These are phyloP conservation scores for Nannochloris sp. DNA, from an alignment of 139 green algal genomes.

Conservation along the genomic window DNA sequence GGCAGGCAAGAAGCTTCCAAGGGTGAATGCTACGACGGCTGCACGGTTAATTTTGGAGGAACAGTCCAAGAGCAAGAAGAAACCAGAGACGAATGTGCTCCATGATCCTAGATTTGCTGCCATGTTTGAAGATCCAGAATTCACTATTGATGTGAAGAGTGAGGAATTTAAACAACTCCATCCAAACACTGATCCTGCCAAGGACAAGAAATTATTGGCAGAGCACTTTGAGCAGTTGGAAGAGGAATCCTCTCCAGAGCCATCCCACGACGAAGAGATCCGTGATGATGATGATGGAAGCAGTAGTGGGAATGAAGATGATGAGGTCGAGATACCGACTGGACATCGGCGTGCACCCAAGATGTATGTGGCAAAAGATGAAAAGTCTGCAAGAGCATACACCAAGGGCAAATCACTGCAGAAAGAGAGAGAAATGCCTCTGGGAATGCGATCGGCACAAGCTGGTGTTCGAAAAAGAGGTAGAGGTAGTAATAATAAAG, in stretches of 20 bases:
- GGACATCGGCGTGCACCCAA: constrained; percentile 16
- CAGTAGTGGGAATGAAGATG: constrained; percentile 5
- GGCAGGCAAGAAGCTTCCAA: constrained; percentile 71
- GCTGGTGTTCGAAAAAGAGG: not conserved
- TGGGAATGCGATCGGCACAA: constrained; percentile 38
- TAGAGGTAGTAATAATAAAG: constrained; percentile 44
- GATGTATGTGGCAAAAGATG: constrained; percentile 68
- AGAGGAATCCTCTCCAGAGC: not conserved
- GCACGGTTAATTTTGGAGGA: constrained; percentile 51
- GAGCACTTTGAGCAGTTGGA: constrained; percentile 55
- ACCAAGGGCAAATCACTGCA: constrained; percentile 34
- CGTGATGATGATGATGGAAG: too few relatives aligned
- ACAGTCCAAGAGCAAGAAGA: constrained; percentile 18
- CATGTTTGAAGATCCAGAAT: constrained; percentile 80
- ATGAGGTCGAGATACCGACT: constrained; percentile 7
- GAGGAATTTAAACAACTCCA: constrained; percentile 77
- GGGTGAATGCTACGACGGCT: constrained; percentile 68
- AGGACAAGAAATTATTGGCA: constrained; percentile 37
- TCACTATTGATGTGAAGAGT: constrained; percentile 67
- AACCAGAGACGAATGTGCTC: constrained; percentile 27
- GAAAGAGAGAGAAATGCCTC: constrained; percentile 35
- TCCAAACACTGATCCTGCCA: constrained; percentile 60
- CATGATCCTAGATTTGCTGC: constrained; percentile 54
- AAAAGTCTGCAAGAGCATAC: constrained; percentile 54
- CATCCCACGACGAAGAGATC: too few relatives aligned